These are phyloP conservation scores for Heterobasidion occidentale DNA, from an alignment of 1,284 basidiomycete genomes.

Conservation along the genomic window DNA sequence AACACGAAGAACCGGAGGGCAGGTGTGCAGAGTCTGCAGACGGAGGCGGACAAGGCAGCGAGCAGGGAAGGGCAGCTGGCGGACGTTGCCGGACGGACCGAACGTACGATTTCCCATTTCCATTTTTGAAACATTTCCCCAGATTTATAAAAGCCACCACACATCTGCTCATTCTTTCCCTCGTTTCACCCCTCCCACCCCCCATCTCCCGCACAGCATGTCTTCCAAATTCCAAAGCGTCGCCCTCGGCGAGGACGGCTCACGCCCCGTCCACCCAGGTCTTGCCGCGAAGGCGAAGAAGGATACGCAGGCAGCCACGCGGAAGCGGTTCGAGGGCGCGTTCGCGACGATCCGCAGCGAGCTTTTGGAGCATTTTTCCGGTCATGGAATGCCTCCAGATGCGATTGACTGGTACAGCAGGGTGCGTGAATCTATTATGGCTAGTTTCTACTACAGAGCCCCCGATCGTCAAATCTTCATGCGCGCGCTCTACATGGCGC, in stretches of 20 bases:
- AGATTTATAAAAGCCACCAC: too few relatives aligned
- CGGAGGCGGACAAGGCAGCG: too few relatives aligned
- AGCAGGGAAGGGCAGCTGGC: too few relatives aligned
- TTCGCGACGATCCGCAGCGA: conserved; percentile 48
- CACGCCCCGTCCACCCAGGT: neutral
- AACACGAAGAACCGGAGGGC: too few relatives aligned
- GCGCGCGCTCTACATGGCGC: too few relatives aligned
- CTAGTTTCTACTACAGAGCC: neutral
- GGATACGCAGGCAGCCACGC: conserved; percentile 20
- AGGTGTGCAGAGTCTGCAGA: too few relatives aligned
- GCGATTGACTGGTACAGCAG: conserved; percentile 76
- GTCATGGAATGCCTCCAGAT: conserved; percentile 74
- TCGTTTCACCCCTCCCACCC: too few relatives aligned
- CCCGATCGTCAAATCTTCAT: too few relatives aligned
- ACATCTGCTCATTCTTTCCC: neutral
- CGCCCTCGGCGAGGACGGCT: neutral
- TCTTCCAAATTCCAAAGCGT: neutral
- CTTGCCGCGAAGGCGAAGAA: conserved; percentile 2
- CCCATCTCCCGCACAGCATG: neutral
- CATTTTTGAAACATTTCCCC: too few relatives aligned
- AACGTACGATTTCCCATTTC: too few relatives aligned
- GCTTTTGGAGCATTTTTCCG: conserved; percentile 55
- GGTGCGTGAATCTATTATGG: conserved; percentile 31
- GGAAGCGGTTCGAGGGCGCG: conserved; percentile 44
- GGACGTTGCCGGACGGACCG: too few relatives aligned